Evolutionary conservation across 2,329 filamentous ascomycete genomes (phyloP).

Genomic region (Verticillium longisporum): DNA sequence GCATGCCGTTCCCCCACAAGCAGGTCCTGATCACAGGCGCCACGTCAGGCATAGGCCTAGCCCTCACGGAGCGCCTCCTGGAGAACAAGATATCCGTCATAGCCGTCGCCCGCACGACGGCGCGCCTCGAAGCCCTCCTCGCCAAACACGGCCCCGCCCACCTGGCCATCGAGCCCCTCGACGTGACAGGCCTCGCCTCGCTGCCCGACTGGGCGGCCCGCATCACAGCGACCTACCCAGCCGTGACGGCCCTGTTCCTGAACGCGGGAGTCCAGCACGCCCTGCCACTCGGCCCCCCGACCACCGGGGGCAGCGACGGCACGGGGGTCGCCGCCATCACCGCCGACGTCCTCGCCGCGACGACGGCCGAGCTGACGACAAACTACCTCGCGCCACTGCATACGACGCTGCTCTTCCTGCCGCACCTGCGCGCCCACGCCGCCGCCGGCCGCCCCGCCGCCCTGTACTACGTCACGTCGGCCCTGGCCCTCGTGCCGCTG

Average conservation of each 20-base stretch:
- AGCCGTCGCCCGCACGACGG: constrained; percentile 46
- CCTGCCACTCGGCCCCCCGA: constrained; percentile 38
- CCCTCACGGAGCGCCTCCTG: constrained; percentile 34
- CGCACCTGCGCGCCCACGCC: constrained; percentile 26
- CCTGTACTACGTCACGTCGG: constrained; percentile 30
- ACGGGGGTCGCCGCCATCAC: not conserved
- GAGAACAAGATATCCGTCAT: constrained; percentile 43
- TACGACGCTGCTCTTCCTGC: constrained; percentile 37
- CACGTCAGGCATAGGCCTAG: constrained; percentile 45
- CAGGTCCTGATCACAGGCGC: constrained; percentile 48
- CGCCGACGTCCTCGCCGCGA: constrained; percentile 22
- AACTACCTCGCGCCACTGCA: constrained; percentile 41
- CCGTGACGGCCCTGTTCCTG: constrained; percentile 49
- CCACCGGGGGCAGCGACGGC: too few relatives aligned
- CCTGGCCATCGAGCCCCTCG: constrained; percentile 29
- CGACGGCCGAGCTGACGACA: constrained; percentile 35
- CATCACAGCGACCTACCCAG: constrained; percentile 31
- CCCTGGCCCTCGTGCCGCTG: constrained; percentile 39
- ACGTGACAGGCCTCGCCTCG: constrained; percentile 33
- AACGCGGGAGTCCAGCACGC: constrained; percentile 49
- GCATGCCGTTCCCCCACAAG: constrained; percentile 48
- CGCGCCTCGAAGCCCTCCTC: constrained; percentile 43
- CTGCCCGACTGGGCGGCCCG: constrained; percentile 34
- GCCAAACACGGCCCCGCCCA: constrained; percentile 35
- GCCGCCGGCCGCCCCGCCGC: constrained; percentile 12